phyloP scores from a whole-genome alignment of 1,139 yeast genomes.

The Meyerozyma athensensis region DNA sequence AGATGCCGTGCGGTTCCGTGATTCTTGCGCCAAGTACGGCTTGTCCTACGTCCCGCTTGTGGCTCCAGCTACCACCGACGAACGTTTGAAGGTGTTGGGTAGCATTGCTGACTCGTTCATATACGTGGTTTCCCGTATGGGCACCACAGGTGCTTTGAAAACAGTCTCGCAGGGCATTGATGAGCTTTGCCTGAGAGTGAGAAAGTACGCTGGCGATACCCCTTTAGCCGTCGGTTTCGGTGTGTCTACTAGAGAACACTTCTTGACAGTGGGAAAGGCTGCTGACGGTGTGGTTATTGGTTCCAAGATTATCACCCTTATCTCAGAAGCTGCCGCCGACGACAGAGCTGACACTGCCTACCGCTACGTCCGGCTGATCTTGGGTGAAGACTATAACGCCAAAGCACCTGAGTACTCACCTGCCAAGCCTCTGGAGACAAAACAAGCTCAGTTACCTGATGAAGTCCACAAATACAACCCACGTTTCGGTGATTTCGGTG shows the following conservation, averaged over 20 bases:
- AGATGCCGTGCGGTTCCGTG: conserved; percentile 87
- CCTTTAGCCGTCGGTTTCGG: conserved; percentile 98
- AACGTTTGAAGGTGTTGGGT: conserved; percentile 71
- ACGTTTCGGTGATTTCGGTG: conserved; percentile 93
- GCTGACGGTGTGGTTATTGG: conserved; percentile 98
- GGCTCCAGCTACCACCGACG: conserved; percentile 95
- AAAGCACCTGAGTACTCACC: conserved; percentile 27
- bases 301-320: conserved; percentile 67
- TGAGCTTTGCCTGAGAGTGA: conserved; percentile 67
- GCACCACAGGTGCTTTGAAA: conserved; percentile 86
- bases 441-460: conserved; percentile 35
- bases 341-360: conserved; percentile 58
- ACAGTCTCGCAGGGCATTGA: conserved; percentile 62
- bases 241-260: conserved; percentile 90
- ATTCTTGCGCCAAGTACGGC: conserved; percentile 60
- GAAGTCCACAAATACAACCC: conserved; percentile 60
- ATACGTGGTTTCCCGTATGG: conserved; percentile 96
- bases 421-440: conserved; percentile 19
- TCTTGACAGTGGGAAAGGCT: conserved; percentile 65
- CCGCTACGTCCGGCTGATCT: conserved; percentile 62
- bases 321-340: conserved; percentile 61
- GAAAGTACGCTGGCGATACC: conserved; percentile 61
- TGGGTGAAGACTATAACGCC: conserved; percentile 54
- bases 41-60: conserved; percentile 87
- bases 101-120: conserved; percentile 91